A percentile compares a stretch with the other conserved stretches of the same genome.
Conservation (phyloP, 163 green algal species). For the Scenedesmus sp. region DNA sequence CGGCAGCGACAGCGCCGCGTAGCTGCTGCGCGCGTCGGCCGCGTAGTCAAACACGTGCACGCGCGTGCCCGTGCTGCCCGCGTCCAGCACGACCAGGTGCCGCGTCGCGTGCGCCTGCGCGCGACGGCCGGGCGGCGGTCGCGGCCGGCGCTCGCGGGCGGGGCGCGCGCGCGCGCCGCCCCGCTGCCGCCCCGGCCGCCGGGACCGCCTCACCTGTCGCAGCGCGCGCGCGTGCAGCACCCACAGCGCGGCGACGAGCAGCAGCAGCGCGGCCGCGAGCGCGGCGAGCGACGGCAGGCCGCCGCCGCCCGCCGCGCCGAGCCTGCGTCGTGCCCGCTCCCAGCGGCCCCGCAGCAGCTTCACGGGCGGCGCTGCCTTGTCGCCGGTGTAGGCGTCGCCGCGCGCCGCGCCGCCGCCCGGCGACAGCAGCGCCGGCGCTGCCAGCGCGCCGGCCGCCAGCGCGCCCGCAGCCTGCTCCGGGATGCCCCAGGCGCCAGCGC, state of each 20-base stretch:
- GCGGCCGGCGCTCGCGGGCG: neutral
- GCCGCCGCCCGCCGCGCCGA: no score
- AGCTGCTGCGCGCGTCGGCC: conserved; percentile 26
- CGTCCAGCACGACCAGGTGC: conserved; percentile 66
- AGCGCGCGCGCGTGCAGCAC: conserved; percentile 13
- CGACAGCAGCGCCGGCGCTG: no score
- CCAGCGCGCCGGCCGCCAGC: no score
- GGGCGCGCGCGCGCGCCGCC: no score
- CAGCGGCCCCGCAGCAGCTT: neutral
- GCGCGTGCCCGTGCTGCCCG: conserved; percentile 73
- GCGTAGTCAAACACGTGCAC: conserved; percentile 73
- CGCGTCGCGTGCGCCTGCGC: conserved; percentile 12
- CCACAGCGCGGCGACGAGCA: conserved; percentile 18
- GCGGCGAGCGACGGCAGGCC: no score
- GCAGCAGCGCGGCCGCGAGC: neutral
- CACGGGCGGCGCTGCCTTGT: neutral
- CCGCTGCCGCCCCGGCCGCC: no score
- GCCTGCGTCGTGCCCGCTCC: neutral
- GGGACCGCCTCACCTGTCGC: conserved; percentile 17
- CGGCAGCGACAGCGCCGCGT: conserved; percentile 58
- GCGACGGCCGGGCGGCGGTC: neutral
- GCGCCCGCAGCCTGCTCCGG: no score
- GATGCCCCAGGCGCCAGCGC: no score
- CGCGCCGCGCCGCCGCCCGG: no score
- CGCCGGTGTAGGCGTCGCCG: conserved; percentile 23